Evolutionary conservation across 306 rosid genomes (phyloP), one percentile per base, ranked within the genome.

Genomic region (Canavalia gladiata): DNA sequence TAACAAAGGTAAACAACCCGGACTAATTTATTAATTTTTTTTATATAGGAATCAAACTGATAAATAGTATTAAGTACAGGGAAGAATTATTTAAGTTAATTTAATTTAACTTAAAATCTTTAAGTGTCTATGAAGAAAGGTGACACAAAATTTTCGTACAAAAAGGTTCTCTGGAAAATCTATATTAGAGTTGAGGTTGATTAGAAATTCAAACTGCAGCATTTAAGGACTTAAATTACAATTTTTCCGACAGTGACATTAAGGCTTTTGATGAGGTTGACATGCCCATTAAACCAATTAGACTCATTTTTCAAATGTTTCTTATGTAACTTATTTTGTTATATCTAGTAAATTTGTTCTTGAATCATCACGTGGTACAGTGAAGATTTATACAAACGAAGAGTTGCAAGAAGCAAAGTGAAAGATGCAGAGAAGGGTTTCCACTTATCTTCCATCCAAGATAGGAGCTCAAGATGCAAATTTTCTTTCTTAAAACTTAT

Each of bases 391-490:
- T 90, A 79, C 86, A 86, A 87, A 89, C 83, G 90, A 84, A 86
- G 87, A 90, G 52, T 86, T 6, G 81, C 79, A 63, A 91, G 81
- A 87, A 87, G 85, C 79, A 94, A 84, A 86, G 75, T 47, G 0
- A 90, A 86, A 77, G 92, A 93, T 62, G 55, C 80, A 50, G 92
- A 87, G 72, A 90, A 91, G 76, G 91, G 90, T 75, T 88, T 88
- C 50, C 89, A 87, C 82, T 78, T 88, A 68, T 83, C 94, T 12
- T 83, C 94, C 9, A 59, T 84, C 75, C 94, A 88, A 72, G 98
- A 92, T 9, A 92, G 68, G 58, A 84, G 76, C 86, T 81, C 94
- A 85, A 90, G 90, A 88, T 92, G 91, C 97, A 92, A 86, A 84
- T 74, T 90, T 77, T 85, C 96, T 78, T 79, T 88, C 55, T 88